A percentile compares a stretch with the other conserved stretches of the same genome.
Conservation (phyloP, 805 yeast genomes). For the Wickerhamiella bombiphila region DNA sequence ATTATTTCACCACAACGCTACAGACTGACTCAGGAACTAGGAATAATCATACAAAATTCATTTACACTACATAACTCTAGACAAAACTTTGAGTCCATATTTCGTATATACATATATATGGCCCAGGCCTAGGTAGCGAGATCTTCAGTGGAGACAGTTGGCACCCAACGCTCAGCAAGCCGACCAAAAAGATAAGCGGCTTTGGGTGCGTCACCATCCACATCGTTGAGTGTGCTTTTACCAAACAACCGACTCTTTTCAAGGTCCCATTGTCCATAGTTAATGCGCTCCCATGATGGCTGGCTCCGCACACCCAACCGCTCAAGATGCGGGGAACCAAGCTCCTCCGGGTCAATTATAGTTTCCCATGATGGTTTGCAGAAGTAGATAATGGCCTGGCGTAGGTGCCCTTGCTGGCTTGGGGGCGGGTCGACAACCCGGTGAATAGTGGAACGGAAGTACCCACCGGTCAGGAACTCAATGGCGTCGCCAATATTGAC, state of each 20-base stretch:
- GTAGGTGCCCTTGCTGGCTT: constrained; percentile 26
- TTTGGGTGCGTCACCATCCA: constrained; percentile 27
- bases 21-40: no score
- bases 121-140: neutral
- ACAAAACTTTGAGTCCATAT: no score
- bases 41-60: no score
- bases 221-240: constrained; percentile 25
- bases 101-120: no score
- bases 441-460: constrained; percentile 34
- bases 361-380: constrained; percentile 28
- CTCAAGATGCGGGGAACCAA: constrained; percentile 27
- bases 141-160: constrained; percentile 7
- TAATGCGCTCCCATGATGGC: constrained; percentile 27
- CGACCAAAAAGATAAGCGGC: constrained; percentile 29
- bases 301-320: constrained; percentile 24
- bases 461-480: constrained; percentile 32
- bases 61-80: no score
- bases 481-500: constrained; percentile 32
- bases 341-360: constrained; percentile 29
- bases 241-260: constrained; percentile 36
- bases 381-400: constrained; percentile 32
- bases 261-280: constrained; percentile 32
- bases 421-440: constrained; percentile 35
- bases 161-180: constrained; percentile 33
- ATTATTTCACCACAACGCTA: no score